Evolutionary conservation across 768 basidiomycete genomes (phyloP).

Genomic region (Kwoniella bestiolae): DNA sequence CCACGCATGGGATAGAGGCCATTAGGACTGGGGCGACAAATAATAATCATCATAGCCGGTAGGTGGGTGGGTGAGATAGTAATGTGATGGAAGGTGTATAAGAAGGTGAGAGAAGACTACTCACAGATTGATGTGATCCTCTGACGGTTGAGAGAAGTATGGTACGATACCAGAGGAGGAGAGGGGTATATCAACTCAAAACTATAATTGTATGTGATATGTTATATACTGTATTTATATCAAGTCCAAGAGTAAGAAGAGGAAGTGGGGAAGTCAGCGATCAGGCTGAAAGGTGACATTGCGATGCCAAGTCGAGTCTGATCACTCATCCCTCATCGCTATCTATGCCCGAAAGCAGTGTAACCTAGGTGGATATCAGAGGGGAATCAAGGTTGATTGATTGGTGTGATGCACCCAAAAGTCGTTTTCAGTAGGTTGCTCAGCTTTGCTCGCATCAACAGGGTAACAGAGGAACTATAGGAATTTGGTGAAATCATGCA

Average conservation of each 20-base stretch:
- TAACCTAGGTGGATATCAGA: not conserved
- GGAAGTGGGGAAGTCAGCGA: not conserved
- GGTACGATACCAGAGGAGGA: not conserved
- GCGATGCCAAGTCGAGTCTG: not conserved
- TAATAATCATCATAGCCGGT: slow-evolving; percentile 35
- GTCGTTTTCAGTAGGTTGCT: no score
- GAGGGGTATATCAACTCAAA: not conserved
- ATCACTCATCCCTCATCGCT: not conserved
- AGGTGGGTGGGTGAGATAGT: not conserved
- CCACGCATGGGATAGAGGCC: slow-evolving; percentile 46
- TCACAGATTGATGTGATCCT: not conserved
- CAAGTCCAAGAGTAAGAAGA: not conserved
- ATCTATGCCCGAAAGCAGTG: not conserved
- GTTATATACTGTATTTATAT: not conserved
- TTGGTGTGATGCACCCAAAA: not conserved
- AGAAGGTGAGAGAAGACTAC: not conserved
- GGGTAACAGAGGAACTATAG: no score
- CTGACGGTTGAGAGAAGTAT: no score
- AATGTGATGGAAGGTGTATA: not conserved
- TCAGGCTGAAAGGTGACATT: not conserved
- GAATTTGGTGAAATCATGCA: not conserved
- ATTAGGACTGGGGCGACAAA: slow-evolving; percentile 55
- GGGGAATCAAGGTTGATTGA: not conserved
- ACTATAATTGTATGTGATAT: not conserved
- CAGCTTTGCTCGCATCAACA: not conserved